Conservation (phyloP, 2,329 filamentous ascomycete species). For the Bimuria novae-zelandiae region DNA sequence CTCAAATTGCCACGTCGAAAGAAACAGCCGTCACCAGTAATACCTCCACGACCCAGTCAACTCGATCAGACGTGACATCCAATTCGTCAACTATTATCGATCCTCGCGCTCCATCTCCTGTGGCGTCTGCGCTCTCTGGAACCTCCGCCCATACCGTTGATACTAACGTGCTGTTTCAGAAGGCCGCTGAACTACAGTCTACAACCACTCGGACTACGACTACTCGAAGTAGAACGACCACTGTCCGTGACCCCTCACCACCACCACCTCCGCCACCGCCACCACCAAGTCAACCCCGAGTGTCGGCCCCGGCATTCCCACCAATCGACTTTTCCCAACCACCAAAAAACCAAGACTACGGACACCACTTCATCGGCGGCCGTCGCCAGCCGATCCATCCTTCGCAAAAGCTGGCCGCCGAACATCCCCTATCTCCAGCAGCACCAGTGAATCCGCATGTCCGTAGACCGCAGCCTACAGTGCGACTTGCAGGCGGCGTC, state of each 20-base stretch:
- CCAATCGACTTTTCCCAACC: conserved; percentile 23
- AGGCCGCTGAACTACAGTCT: background rate
- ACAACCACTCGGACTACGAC: background rate
- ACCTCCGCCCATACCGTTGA: background rate
- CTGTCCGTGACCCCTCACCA: background rate
- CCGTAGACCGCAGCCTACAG: conserved; percentile 14
- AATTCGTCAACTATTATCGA: conserved; percentile 2
- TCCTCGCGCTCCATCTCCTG: conserved; percentile 4
- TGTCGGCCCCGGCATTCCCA: conserved; percentile 3
- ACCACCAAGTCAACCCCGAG: background rate
- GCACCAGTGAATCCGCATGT: conserved; percentile 14
- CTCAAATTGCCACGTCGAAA: background rate
- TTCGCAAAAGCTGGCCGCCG: conserved; percentile 23
- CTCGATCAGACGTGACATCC: background rate
- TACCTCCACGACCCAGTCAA: background rate
- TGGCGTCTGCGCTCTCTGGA: background rate
- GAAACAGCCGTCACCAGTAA: too few relatives aligned
- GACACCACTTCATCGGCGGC: conserved; percentile 25
- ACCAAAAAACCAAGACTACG: conserved; percentile 24
- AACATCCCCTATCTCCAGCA: conserved; percentile 5
- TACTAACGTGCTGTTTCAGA: background rate
- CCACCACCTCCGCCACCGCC: background rate
- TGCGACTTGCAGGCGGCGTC: conserved; percentile 20
- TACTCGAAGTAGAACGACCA: background rate
- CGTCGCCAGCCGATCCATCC: conserved; percentile 28